Evolutionary conservation across 441 rosid genomes (phyloP), one percentile per base, ranked within the genome.

Genomic region (Corymbia calophylla): DNA sequence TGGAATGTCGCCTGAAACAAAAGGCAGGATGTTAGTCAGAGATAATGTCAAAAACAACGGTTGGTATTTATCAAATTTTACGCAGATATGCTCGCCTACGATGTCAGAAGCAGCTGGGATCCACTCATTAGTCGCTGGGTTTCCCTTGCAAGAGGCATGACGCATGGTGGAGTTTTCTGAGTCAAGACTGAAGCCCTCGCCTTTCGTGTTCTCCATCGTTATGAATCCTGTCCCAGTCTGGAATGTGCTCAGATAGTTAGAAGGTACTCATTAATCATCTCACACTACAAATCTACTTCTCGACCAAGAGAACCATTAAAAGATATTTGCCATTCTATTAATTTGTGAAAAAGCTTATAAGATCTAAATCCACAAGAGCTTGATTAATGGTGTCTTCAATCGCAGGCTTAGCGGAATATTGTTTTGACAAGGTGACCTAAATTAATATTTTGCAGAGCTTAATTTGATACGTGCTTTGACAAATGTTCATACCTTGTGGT

Each of bases 71-170:
- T 35, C 12, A 31, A 86, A 55, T 55, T 35, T 51, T 64, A 35
- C 8, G 51, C 49, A 44, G 58, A 8, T 39, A 17, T 58, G 35
- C 17, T 21, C 82, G 53, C 53, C 58, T 91, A 93, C 96, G 87
- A 15, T 53, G 77, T 93, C 92, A 58, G 89, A 66, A 87, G 93
- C 68, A 70, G 92, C 91, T 2, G 98, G 98, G 90, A 92, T 91
- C 97, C 97, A 95, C 27, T 95, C 98, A 84, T 96, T 96, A 25
- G 96, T 95, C 8, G 97, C 97, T 1, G 97, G 97, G 90, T 95
- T 96, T 81, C 98, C 96, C 89, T 88, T 92, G 93, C 93, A 88
- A 62, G 98, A 90, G 87, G 90, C 87, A 56, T 94, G 95, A 5
- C 87, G 89, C 68, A 4, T 31, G 44, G 77, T 35, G 6, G 53